These are phyloP conservation scores for Colletotrichum aenigma DNA, from an alignment of 2,329 filamentous ascomycete species.

Conservation along the genomic window DNA sequence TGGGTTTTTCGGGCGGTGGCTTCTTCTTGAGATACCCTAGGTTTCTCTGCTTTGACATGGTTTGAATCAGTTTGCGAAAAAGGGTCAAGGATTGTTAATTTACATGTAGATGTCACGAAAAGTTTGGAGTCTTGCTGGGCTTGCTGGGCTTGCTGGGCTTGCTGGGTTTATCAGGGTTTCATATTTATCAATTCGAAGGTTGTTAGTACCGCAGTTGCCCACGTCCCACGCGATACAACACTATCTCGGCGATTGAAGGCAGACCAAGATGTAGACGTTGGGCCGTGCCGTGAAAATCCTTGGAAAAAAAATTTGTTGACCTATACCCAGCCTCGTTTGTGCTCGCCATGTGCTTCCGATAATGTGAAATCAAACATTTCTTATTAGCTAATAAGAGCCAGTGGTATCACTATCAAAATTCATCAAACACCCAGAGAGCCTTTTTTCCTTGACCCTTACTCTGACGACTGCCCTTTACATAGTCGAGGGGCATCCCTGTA, in stretches of 20 bases:
- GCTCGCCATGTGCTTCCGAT: not conserved
- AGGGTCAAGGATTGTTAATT: not conserved
- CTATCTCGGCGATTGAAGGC: not conserved
- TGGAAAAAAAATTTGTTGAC: too few species aligned
- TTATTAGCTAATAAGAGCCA: not conserved
- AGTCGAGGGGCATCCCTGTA: not conserved
- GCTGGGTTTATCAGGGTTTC: not conserved
- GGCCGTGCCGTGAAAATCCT: too few species aligned
- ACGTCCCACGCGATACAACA: fast-evolving
- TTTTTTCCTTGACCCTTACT: not conserved
- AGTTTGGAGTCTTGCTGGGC: not conserved
- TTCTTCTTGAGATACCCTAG: not conserved
- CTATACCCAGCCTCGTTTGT: too few species aligned
- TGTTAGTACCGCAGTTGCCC: too few species aligned
- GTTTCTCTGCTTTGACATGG: not conserved
- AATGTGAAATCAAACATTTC: not conserved
- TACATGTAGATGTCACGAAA: not conserved
- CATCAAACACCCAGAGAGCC: not conserved
- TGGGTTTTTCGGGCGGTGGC: not conserved
- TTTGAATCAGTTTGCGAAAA: too few species aligned
- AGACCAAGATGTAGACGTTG: too few species aligned
- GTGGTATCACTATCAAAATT: slow-evolving; percentile 10
- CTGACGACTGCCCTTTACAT: not conserved
- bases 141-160: too few species aligned
- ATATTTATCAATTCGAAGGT: not conserved